Evolutionary conservation across 331 rosid genomes (phyloP).

Genomic region (Telfairia occidentalis): DNA sequence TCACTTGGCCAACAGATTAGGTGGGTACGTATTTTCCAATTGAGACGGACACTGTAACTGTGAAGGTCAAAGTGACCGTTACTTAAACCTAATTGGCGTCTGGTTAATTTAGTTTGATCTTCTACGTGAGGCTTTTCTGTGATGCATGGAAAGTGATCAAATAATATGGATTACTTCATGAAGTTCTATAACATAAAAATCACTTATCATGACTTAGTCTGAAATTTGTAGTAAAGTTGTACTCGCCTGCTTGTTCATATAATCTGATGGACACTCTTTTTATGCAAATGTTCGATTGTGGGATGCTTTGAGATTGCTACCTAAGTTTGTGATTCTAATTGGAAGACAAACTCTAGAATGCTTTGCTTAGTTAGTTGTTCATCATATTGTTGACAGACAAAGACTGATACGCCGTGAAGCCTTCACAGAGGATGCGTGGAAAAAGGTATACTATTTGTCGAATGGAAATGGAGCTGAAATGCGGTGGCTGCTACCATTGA

Average conservation of each 20-base stretch:
- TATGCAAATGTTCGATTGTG: not conserved
- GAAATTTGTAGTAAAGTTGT: not conserved
- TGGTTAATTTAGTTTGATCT: not conserved
- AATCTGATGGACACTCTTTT: too few species aligned
- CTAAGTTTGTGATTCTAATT: not conserved
- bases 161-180: too few species aligned
- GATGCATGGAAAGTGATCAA: too few species aligned
- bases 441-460: conserved; percentile 61
- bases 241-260: not conserved
- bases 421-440: conserved; percentile 79
- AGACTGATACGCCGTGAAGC: conserved; percentile 64
- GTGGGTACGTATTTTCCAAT: not conserved
- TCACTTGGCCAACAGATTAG: not conserved
- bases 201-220: not conserved
- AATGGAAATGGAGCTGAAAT: conserved; percentile 92
- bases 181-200: not conserved
- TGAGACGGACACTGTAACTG: not conserved
- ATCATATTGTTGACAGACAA: conserved; percentile 46
- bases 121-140: not conserved
- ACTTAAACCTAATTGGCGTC: not conserved
- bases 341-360: not conserved
- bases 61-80: not conserved
- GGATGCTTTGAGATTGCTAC: not conserved
- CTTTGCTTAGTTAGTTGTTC: conserved; percentile 4
- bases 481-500: conserved; percentile 61